Percentiles rank a stretch among this genome's conserved stretches.
Evolutionary conservation across 2,329 filamentous ascomycete genomes (phyloP).

Genomic region (Setomelanomma holmii): DNA sequence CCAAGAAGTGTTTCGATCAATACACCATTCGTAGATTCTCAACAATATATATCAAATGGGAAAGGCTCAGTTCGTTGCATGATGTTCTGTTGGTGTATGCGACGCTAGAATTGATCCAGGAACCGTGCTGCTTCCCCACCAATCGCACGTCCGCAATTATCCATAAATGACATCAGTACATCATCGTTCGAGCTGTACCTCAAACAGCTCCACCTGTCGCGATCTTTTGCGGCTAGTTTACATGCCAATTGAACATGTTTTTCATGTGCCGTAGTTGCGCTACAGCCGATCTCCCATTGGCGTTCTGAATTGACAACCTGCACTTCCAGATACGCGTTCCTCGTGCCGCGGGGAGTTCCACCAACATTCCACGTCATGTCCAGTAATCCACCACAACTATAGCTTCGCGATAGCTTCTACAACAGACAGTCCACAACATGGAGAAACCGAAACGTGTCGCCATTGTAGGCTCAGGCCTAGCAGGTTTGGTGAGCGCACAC

Average conservation of each 20-base stretch:
- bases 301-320: neutral
- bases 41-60: too few relatives aligned
- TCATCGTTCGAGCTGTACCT: neutral
- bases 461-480: slow-evolving; percentile 59
- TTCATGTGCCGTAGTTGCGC: neutral
- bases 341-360: slow-evolving; percentile 6
- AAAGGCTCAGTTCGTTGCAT: neutral
- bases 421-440: slow-evolving; percentile 8
- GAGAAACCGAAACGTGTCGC: slow-evolving; percentile 43
- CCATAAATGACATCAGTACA: neutral
- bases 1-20: neutral
- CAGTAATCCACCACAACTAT: neutral
- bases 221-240: neutral
- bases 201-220: neutral
- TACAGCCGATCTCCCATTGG: neutral
- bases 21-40: too few relatives aligned
- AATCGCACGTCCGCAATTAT: neutral
- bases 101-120: neutral
- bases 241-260: neutral
- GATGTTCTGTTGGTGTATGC: neutral
- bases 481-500: slow-evolving; percentile 57
- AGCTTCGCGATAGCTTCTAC: slow-evolving; percentile 6
- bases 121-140: neutral
- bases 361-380: slow-evolving; percentile 1
- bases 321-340: neutral